Conservation (phyloP, 2,329 filamentous ascomycete species). For the Chaetomiaceae sp. region DNA sequence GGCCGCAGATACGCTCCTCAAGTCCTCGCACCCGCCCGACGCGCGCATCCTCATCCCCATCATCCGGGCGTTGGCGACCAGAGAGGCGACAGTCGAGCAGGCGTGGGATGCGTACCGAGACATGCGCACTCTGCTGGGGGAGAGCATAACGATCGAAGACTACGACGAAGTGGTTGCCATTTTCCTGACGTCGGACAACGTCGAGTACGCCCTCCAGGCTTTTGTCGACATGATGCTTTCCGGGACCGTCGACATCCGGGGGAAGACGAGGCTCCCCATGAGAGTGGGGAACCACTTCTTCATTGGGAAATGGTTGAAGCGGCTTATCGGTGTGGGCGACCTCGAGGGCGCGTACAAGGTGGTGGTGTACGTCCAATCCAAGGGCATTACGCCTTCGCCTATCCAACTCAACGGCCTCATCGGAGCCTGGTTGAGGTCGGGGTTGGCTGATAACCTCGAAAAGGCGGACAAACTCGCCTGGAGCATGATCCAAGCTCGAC, state of each 20-base stretch:
- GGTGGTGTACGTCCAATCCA: constrained; percentile 66
- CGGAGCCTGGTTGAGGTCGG: constrained; percentile 66
- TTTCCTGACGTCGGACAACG: constrained; percentile 60
- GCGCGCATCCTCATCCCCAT: constrained; percentile 58
- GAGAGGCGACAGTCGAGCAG: constrained; percentile 42
- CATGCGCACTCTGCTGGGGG: constrained; percentile 55
- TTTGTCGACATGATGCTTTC: constrained; percentile 88
- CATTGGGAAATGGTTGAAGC: constrained; percentile 82
- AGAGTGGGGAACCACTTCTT: constrained; percentile 68
- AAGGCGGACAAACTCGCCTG: constrained; percentile 65
- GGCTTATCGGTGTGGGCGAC: constrained; percentile 67
- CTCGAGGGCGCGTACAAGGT: constrained; percentile 66
- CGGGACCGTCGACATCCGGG: constrained; percentile 44
- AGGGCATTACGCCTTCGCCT: constrained; percentile 60
- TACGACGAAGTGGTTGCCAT: constrained; percentile 69
- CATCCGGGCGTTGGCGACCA: constrained; percentile 59
- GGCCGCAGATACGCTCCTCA: constrained; percentile 49
- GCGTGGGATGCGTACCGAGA: constrained; percentile 64
- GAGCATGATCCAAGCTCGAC: constrained; percentile 67
- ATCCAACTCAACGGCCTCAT: constrained; percentile 79
- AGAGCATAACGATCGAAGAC: constrained; percentile 61
- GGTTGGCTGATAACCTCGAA: constrained; percentile 45
- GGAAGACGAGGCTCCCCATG: constrained; percentile 38
- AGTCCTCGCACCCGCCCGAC: constrained; percentile 39
- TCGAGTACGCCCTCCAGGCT: constrained; percentile 63